phyloP scores from a whole-genome alignment of 106 monocot genomes.

The Allium fistulosum region DNA sequence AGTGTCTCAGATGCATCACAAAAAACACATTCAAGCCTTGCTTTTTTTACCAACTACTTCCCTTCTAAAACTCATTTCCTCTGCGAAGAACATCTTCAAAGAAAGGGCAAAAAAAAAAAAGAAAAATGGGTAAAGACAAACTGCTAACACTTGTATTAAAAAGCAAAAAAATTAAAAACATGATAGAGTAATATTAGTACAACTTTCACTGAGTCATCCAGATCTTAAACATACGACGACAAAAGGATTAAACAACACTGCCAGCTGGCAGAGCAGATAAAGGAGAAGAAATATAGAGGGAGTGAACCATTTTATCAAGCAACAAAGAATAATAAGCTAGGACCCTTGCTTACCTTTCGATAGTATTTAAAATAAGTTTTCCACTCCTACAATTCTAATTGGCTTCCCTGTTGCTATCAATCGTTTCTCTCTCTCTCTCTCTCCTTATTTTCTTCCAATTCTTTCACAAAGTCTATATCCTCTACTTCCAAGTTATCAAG shows the following conservation, averaged over 20 bases:
- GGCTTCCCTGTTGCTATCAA: conserved; percentile 3
- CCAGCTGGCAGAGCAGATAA: conserved; percentile 14
- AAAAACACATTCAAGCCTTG: too few species aligned
- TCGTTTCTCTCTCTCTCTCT: neutral
- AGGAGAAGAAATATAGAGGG: neutral
- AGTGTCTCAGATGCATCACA: too few species aligned
- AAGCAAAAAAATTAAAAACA: too few species aligned
- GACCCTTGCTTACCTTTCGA: neutral
- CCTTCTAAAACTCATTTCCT: too few species aligned
- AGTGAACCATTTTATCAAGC: conserved; percentile 5
- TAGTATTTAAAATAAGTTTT: neutral
- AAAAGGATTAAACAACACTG: neutral
- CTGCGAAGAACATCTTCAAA: too few species aligned
- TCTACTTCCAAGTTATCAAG: neutral
- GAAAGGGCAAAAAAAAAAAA: too few species aligned
- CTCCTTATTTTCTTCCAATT: neutral
- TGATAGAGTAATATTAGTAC: too few species aligned
- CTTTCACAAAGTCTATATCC: neutral
- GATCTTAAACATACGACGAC: too few species aligned
- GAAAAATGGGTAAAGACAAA: too few species aligned
- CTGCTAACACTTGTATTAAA: too few species aligned
- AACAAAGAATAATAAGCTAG: conserved; percentile 3
- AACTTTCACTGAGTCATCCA: too few species aligned
- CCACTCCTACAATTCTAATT: conserved; percentile 5
- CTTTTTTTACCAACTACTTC: too few species aligned